Conservation (phyloP, 805 yeast species). For the Ogataea wickerhamii region DNA sequence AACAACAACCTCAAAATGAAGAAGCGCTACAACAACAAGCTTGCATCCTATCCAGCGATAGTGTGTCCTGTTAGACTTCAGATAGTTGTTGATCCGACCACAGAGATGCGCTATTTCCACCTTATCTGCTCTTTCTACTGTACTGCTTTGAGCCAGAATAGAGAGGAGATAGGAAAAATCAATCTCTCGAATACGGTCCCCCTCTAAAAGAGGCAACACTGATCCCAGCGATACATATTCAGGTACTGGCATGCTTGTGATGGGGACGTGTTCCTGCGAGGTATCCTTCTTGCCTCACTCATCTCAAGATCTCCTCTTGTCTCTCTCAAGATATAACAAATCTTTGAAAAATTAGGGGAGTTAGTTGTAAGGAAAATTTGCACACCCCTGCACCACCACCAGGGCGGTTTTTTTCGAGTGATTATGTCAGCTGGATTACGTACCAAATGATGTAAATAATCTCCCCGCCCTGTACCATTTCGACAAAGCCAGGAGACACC, state of each 20-base stretch:
- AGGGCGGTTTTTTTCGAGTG: too few relatives aligned
- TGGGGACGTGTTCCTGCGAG: neutral
- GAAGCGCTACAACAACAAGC: conserved; percentile 41
- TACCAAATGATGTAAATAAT: too few relatives aligned
- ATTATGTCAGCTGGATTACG: too few relatives aligned
- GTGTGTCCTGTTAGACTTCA: conserved; percentile 42
- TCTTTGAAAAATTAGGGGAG: too few relatives aligned
- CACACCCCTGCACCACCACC: conserved; percentile 1
- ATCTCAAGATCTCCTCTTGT: too few relatives aligned
- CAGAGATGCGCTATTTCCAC: conserved; percentile 49
- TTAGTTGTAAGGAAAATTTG: conserved; percentile 1
- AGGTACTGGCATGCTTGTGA: too few relatives aligned
- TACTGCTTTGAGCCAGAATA: conserved; percentile 24
- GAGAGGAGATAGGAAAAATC: conserved; percentile 24
- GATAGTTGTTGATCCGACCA: conserved; percentile 40
- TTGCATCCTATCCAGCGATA: conserved; percentile 60
- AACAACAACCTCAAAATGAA: conserved; percentile 35
- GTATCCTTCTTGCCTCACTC: neutral
- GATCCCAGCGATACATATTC: conserved; percentile 21
- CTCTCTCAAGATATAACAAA: too few relatives aligned
- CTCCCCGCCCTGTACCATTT: too few relatives aligned
- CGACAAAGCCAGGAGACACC: too few relatives aligned
- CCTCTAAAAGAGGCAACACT: conserved; percentile 27
- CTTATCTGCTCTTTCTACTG: conserved; percentile 43
- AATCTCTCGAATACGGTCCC: conserved; percentile 19